Evolutionary conservation across 2,329 filamentous ascomycete species (phyloP).

Genomic region (Fusarium multiceps): DNA sequence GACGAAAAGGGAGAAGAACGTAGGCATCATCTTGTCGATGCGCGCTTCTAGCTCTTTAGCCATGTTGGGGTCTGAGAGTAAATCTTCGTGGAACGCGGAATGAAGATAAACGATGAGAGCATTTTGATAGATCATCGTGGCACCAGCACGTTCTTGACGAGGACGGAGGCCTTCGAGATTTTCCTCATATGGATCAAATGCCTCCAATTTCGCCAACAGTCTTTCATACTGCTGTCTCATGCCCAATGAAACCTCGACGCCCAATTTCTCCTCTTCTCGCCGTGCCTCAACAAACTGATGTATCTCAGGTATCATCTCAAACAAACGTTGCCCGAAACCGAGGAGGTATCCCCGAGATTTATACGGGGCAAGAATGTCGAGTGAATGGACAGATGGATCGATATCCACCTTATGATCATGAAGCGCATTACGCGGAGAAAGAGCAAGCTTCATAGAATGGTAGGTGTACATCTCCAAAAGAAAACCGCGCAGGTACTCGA

Average conservation of each 20-base stretch:
- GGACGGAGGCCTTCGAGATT: not conserved
- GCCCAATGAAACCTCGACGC: fast-evolving
- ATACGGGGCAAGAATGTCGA: not conserved
- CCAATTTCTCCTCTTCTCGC: not conserved
- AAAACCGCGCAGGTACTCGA: not conserved
- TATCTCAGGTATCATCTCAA: slow-evolving; percentile 8
- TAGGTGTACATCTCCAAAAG: slow-evolving; percentile 9
- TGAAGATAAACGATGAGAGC: slow-evolving; percentile 4
- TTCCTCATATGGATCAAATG: not conserved
- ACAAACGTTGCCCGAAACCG: not conserved
- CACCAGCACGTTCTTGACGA: not conserved
- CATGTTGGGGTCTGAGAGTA: not conserved
- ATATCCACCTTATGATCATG: not conserved
- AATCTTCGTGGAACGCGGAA: not conserved
- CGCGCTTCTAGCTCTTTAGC: not conserved
- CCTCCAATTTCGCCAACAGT: not conserved
- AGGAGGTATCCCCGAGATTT: not conserved
- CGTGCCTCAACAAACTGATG: slow-evolving; percentile 2
- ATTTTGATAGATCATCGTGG: not conserved
- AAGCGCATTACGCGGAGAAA: not conserved
- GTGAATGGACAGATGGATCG: not conserved
- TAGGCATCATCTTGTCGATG: not conserved
- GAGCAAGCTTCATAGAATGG: slow-evolving; percentile 1
- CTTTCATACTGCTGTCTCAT: not conserved
- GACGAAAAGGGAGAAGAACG: not conserved